Evolutionary conservation across 306 rosid species (phyloP), one percentile per base, ranked within the genome.

Genomic region (Castanea crenata): DNA sequence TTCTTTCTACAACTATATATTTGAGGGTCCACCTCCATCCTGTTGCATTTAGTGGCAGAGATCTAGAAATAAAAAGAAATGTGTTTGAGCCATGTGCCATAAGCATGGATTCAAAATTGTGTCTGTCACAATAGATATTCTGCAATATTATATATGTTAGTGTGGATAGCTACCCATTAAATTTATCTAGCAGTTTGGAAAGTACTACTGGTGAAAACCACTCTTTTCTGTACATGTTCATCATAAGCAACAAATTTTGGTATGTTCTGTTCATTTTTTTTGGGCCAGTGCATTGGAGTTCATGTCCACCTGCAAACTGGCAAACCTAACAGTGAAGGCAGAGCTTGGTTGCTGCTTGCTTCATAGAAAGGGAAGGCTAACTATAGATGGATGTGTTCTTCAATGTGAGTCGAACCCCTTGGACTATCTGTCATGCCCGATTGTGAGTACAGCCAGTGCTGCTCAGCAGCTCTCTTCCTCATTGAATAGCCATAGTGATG

Each of bases 261-360:
- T 70, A 78, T 84, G 77, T 69, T n/a, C 56, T 65, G 70, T 83
- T 73, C 63, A 18, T 83, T 78, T 85, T 88, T 83, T 86, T 58
- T 86, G 77, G 77, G 71, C 81, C 97, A 94, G 99, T 85, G 99
- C 99, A 38, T 83, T 94, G 77, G 97, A 94, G 90, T 82, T 94
- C 76, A 90, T 91, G 68, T 92, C 93, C 51, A 94, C 92, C 65
- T 90, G 99, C 91, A 94, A 94, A 79, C 79, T 94, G 81, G 88
- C 97, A 20, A 94, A 94, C 82, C 79, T 94, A 73, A 91, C 97
- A 1, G 99, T 92, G 81, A 95, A 87, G 88, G 93, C 96, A 11
- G 98, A 95, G 85, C 99, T 95, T 38, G 98, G 97, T 59, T 92
- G 92, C 74, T 95, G 99, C 87, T 86, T 95, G 87, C 95, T 95